phyloP scores from a whole-genome alignment of 495 filamentous ascomycete genomes.

The Talaromyces ruber region DNA sequence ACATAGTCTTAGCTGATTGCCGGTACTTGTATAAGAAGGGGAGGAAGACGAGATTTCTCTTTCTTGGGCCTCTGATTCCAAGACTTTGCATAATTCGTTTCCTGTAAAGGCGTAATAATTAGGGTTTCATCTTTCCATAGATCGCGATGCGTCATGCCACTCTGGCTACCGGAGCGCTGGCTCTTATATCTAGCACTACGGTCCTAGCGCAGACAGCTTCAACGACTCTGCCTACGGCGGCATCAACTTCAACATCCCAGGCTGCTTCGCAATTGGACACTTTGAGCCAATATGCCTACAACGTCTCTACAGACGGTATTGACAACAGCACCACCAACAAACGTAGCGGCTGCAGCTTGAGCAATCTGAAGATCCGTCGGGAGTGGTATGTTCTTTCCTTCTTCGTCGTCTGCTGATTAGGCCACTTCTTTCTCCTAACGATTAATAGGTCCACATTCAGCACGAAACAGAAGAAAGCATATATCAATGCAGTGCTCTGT shows the following conservation, averaged over 20 bases:
- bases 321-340: slow-evolving; percentile 12
- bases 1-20: neutral
- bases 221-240: slow-evolving; percentile 9
- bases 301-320: slow-evolving; percentile 9
- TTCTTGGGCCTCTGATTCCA: neutral
- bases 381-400: slow-evolving; percentile 33
- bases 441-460: slow-evolving; percentile 15
- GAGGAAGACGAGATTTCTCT: neutral
- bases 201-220: neutral
- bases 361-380: slow-evolving; percentile 36
- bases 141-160: neutral
- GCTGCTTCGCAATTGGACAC: slow-evolving; percentile 14
- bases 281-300: slow-evolving; percentile 12
- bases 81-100: neutral
- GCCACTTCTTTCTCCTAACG: neutral
- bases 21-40: neutral
- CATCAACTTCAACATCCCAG: slow-evolving; percentile 12
- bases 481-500: slow-evolving; percentile 58
- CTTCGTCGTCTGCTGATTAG: neutral
- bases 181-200: neutral
- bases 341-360: slow-evolving; percentile 38
- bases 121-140: neutral
- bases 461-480: slow-evolving; percentile 40
- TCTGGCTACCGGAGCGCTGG: slow-evolving; percentile 1
- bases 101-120: neutral